Base-by-base conservation (phyloP, 2,329 filamentous ascomycete genomes). In the Penicillium crustosum region DNA sequence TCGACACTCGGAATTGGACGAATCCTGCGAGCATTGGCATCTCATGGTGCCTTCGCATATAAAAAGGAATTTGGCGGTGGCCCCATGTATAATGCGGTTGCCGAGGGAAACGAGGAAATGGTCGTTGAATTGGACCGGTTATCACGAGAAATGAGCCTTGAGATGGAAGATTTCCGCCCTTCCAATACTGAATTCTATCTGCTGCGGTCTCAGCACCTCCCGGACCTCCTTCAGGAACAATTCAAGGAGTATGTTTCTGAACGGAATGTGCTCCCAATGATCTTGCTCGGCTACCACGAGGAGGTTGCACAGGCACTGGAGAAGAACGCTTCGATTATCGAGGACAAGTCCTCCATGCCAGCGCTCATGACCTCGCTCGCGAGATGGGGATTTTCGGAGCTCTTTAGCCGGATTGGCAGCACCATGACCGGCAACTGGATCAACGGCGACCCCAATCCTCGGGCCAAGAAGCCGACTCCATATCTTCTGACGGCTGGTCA, bases 321-420 rank as follows among this genome's bases (percentile, higher is more conserved):
- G 25, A 42, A 36, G 12, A 59, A 41, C 19, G 31, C 31, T 9
- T 42, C 44, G 23, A 8, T 25, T 6, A 29, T 51, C 13, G 35
- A 47, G 13, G 27, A 50, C 4, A 44, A 53, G 39, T 31, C 51
- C 5, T 12, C 25, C 9, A 39, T 59, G 33, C 33, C 57, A 12
- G 57, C 51, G 17, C 33, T 65, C 25, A 42, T 66, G 35, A 25
- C 55, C 1, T 36, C 45, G 15, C 55, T 66, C 8, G 61, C 61
- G 2, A 43, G 57, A 52, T 66, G 63, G 61, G 65, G 65, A 19
- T 67, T 58, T 25, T 21, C 49, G 0, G 58, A 64, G 12, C 55
- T 65, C 4, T 64, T 64, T 31, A 54, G 57, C 19, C 57, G 45
- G 19, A 44, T 66, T 8, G 61, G 59, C 5, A 42, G 33, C 23